A percentile compares a stretch with the other conserved stretches of the same genome.
Evolutionary conservation across 805 yeast genomes (phyloP).

Genomic region (Diddensiella transvaalensis): DNA sequence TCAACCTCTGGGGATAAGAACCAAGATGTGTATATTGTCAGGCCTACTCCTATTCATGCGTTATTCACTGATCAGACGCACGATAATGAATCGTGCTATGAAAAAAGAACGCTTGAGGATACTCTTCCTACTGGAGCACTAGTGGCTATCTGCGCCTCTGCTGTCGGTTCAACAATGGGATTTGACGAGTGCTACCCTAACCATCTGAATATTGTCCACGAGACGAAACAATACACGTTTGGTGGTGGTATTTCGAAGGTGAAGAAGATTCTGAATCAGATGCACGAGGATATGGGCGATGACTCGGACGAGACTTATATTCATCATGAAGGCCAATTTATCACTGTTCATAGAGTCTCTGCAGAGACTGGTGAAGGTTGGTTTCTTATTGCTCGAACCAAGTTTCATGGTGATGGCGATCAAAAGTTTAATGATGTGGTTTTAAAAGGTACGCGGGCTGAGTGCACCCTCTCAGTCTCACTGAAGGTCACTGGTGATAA

Average conservation of each 20-base stretch:
- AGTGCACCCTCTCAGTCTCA: conserved; percentile 56
- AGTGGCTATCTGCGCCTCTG: conserved; percentile 88
- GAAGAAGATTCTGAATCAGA: conserved; percentile 42
- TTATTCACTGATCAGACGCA: conserved; percentile 97
- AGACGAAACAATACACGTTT: conserved; percentile 55
- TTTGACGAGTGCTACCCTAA: conserved; percentile 89
- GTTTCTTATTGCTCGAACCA: conserved; percentile 83
- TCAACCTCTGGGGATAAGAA: conserved; percentile 9
- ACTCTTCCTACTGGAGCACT: conserved; percentile 93
- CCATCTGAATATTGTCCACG: conserved; percentile 75
- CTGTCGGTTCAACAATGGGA: conserved; percentile 92
- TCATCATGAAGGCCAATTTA: conserved; percentile 89
- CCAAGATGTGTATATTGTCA: conserved; percentile 42
- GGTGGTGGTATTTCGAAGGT: conserved; percentile 69
- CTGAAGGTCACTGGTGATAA: conserved; percentile 51
- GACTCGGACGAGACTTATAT: conserved; percentile 87
- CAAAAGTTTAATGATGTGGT: conserved; percentile 31
- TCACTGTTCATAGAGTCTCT: conserved; percentile 83
- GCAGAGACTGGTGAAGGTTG: conserved; percentile 84
- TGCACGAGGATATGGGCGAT: conserved; percentile 38
- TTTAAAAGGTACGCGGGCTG: conserved; percentile 34
- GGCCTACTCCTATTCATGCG: conserved; percentile 82
- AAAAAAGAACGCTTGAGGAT: conserved; percentile 89
- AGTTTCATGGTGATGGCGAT: conserved; percentile 49
- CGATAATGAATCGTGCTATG: conserved; percentile 86